Evolutionary conservation across 139 green algal genomes (phyloP), one percentile per base, ranked within the genome.

Genomic region (Chlorella sp.): DNA sequence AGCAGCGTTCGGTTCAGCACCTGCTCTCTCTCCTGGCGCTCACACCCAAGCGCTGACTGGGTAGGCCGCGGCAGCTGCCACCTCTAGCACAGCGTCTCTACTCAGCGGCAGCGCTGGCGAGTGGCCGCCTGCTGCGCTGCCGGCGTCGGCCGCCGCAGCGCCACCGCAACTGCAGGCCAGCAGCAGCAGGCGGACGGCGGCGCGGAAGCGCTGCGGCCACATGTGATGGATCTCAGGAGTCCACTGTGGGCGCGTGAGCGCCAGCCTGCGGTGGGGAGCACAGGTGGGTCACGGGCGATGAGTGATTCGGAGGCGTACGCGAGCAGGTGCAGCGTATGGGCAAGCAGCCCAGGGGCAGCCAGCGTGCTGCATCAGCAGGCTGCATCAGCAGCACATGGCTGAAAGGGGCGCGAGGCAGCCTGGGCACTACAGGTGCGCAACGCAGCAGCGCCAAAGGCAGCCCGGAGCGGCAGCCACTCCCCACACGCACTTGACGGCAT

Each of bases 401-500:
- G 67, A 28, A 28, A 32, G 21, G 0, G 5, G 32, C 32, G 30
- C 2, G n/a, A n/a, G 28, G 28, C 20, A 17, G 73, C n/a, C n/a
- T n/a, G n/a, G n/a, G n/a, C n/a, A n/a, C n/a, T n/a, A n/a, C n/a
- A n/a, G n/a, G n/a, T n/a, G n/a, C n/a, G n/a, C n/a, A n/a, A n/a
- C n/a, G n/a, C n/a, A n/a, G n/a, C n/a, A n/a, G n/a, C n/a, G 44
- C 44, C 44, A 51, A 51, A 51, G n/a, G n/a, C n/a, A n/a, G n/a
- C 44, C 44, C 30, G 47, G 47, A 30, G 25, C 34, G 2, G 25
- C 25, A 60, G 34, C 20, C 1, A 60, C 65, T 25, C 30, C 13
- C 65, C 30, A 23, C 16, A 2, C 76, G 2, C 60, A 82, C 76
- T 60, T 82, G 56, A 82, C 76, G 1, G 76, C 76, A 17, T 82